Percentiles rank a stretch among this genome's conserved stretches.
Evolutionary conservation across 2,329 filamentous ascomycete species (phyloP).

Genomic region (Phyllosticta paracitricarpa): DNA sequence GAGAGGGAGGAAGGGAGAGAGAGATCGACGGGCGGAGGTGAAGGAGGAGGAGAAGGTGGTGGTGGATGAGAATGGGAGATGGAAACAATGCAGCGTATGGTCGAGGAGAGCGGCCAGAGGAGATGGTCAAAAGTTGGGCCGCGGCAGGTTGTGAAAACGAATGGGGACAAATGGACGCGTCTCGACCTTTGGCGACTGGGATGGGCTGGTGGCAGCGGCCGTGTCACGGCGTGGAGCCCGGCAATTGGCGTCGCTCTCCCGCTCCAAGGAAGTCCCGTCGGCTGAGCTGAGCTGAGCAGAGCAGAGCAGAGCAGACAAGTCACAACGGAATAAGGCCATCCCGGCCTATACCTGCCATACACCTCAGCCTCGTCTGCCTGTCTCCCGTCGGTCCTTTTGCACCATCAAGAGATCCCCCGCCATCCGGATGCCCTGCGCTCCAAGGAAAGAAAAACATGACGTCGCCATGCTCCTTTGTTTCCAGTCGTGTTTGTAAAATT

Average conservation of each 20-base stretch:
- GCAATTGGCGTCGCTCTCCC: no score
- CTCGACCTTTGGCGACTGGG: background rate
- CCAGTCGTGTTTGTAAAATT: background rate
- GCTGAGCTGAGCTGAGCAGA: no score
- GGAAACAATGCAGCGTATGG: background rate
- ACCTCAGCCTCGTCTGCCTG: background rate
- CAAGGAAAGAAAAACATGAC: background rate
- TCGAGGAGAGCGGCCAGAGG: no score
- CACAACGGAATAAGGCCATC: no score
- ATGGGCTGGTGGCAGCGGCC: background rate
- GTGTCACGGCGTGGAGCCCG: no score
- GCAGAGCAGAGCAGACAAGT: no score
- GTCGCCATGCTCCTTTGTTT: background rate
- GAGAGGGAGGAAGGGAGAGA: background rate
- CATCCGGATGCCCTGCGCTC: no score
- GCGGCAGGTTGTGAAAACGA: background rate
- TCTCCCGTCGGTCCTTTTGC: background rate
- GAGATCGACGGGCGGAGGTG: background rate
- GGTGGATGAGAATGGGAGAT: background rate
- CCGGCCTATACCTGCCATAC: background rate
- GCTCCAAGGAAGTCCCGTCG: no score
- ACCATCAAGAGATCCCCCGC: background rate
- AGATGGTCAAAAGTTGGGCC: no score
- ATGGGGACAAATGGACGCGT: background rate
- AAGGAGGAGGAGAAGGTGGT: background rate